Evolutionary conservation across 2,329 filamentous ascomycete genomes (phyloP).

Genomic region (Aureobasidium subglaciale): DNA sequence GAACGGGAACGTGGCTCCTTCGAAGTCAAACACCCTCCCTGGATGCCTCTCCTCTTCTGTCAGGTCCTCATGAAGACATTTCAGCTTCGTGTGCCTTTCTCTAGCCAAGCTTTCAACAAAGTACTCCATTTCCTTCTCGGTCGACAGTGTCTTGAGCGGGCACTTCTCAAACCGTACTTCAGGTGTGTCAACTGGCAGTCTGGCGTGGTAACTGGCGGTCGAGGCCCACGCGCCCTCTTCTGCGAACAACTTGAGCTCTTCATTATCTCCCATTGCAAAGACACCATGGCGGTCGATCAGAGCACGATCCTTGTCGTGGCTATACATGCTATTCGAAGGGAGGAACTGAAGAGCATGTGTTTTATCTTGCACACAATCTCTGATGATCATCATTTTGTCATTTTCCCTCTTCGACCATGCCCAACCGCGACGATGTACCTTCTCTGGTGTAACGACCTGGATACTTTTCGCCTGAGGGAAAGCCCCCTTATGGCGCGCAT

Average conservation of each 20-base stretch:
- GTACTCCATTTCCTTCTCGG: not conserved
- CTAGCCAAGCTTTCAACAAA: not conserved
- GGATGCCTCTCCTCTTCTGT: not conserved
- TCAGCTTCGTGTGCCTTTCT: not conserved
- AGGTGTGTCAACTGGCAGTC: not conserved
- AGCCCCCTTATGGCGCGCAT: not conserved
- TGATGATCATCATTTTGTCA: not conserved
- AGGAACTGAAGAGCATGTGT: not conserved
- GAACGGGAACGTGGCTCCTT: not conserved
- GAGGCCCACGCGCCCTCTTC: not conserved
- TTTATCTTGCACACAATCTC: not conserved
- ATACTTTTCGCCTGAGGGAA: not conserved
- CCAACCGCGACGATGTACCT: not conserved
- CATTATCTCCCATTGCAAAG: not conserved
- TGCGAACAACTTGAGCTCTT: not conserved
- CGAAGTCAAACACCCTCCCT: slow-evolving; percentile 3
- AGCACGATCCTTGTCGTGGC: not conserved
- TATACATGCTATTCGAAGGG: not conserved
- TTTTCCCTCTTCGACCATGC: not conserved
- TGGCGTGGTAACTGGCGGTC: not conserved
- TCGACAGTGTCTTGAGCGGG: not conserved
- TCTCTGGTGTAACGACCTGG: not conserved
- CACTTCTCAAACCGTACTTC: not conserved
- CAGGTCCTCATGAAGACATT: not conserved
- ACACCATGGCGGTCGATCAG: not conserved